Conservation (phyloP, 768 basidiomycete species). For the Xerocomellus dryophilus region DNA sequence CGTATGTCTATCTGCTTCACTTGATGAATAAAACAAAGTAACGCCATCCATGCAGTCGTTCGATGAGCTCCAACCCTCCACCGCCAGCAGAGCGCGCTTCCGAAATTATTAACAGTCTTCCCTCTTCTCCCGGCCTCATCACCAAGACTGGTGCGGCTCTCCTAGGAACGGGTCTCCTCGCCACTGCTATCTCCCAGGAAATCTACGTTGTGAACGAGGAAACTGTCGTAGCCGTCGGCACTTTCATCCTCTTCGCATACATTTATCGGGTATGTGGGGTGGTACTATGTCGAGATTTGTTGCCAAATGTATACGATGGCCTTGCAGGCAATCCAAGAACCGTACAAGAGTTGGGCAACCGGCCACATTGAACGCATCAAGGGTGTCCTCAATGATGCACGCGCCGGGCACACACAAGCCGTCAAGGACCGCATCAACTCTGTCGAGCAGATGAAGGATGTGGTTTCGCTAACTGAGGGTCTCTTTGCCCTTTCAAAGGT, state of each 20-base stretch:
- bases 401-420: conserved; percentile 86
- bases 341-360: conserved; percentile 91
- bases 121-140: conserved; percentile 81
- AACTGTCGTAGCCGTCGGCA: conserved; percentile 82
- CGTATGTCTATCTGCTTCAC: conserved; percentile 37
- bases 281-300: background rate
- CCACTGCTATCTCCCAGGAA: conserved; percentile 94
- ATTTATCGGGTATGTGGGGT: conserved; percentile 65
- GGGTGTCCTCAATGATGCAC: conserved; percentile 74
- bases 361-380: conserved; percentile 83
- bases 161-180: conserved; percentile 83
- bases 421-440: conserved; percentile 91
- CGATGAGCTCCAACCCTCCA: conserved; percentile 62
- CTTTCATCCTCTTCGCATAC: conserved; percentile 77
- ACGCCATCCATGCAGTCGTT: conserved; percentile 45
- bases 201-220: conserved; percentile 98
- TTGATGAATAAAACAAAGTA: conserved; percentile 7
- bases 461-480: conserved; percentile 83
- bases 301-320: conserved; percentile 14
- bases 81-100: conserved; percentile 86
- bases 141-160: conserved; percentile 94
- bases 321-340: conserved; percentile 68
- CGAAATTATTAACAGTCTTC: conserved; percentile 84
- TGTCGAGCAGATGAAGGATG: conserved; percentile 94
- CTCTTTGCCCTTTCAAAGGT: conserved; percentile 94